Conservation (phyloP, 2,329 filamentous ascomycete genomes). For the Beauveria rudraprayagi region DNA sequence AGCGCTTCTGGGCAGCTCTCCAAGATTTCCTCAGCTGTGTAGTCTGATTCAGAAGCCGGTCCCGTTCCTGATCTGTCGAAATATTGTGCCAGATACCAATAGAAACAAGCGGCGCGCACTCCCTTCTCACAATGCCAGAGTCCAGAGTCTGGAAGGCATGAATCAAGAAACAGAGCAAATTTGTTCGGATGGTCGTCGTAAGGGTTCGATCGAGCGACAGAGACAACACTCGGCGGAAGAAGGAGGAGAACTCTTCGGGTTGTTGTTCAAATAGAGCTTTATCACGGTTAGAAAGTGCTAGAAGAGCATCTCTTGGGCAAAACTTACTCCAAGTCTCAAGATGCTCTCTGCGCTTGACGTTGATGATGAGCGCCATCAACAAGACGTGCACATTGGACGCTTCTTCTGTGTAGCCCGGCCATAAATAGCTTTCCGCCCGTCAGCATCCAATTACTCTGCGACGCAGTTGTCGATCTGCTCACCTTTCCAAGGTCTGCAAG, state of each 20-base stretch:
- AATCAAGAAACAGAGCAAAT: slow-evolving; percentile 85
- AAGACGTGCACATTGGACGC: slow-evolving; percentile 88
- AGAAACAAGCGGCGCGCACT: slow-evolving; percentile 90
- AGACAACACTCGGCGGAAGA: slow-evolving; percentile 85
- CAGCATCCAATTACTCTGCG: slow-evolving; percentile 13
- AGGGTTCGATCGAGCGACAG: slow-evolving; percentile 70
- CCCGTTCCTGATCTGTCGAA: slow-evolving; percentile 65
- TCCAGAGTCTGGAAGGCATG: slow-evolving; percentile 91
- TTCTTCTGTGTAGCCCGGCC: slow-evolving; percentile 85
- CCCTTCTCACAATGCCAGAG: slow-evolving; percentile 79
- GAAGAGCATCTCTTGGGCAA: not conserved
- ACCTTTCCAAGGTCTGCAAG: slow-evolving; percentile 81
- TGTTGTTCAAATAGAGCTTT: slow-evolving; percentile 67
- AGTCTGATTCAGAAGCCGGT: slow-evolving; percentile 63
- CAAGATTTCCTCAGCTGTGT: slow-evolving; percentile 80
- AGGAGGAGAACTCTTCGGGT: slow-evolving; percentile 72
- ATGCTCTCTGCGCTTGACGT: slow-evolving; percentile 80
- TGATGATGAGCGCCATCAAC: slow-evolving; percentile 75
- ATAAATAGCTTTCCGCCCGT: slow-evolving; percentile 61
- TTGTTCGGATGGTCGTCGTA: slow-evolving; percentile 59
- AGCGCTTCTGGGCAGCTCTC: slow-evolving; percentile 79
- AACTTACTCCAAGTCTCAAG: slow-evolving; percentile 75
- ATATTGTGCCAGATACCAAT: slow-evolving; percentile 96
- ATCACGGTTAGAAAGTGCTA: slow-evolving; percentile 14
- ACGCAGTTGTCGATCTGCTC: slow-evolving; percentile 17